phyloP scores from a whole-genome alignment of 129 eudicot species.

The Solidago caesia region DNA sequence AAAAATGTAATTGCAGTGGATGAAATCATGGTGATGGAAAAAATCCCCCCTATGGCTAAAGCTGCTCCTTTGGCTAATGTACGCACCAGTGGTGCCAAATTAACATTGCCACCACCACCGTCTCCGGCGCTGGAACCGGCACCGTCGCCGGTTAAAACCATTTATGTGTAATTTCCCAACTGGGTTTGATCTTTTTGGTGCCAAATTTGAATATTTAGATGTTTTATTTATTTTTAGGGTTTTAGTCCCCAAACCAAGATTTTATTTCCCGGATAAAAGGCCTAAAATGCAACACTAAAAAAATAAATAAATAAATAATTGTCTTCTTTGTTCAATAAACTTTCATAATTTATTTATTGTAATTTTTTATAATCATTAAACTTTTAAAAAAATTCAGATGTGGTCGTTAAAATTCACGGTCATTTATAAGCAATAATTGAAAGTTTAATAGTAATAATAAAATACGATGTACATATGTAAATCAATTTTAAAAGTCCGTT shows the following conservation, averaged over 20 bases:
- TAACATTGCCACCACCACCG: constrained; percentile 15
- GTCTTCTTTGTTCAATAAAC: no score
- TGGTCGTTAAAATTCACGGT: no score
- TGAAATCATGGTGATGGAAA: constrained; percentile 39
- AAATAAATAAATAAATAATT: no score
- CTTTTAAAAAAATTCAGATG: no score
- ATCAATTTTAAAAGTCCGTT: no score
- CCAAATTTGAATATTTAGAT: neutral
- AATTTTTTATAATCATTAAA: no score
- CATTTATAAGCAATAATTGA: no score
- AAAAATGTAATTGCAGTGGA: constrained; percentile 35
- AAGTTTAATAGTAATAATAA: no score
- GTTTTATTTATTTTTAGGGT: constrained; percentile 1
- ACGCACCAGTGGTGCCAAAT: constrained; percentile 31
- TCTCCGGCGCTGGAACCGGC: constrained; percentile 17
- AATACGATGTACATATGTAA: no score
- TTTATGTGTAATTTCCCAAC: constrained; percentile 50
- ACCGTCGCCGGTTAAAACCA: constrained; percentile 40
- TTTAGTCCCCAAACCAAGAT: neutral
- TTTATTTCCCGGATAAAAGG: no score
- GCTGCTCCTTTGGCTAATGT: constrained; percentile 47
- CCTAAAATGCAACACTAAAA: no score
- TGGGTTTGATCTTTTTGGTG: constrained; percentile 17
- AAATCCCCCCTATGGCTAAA: constrained; percentile 41
- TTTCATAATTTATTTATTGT: no score